Conservation (phyloP, 805 yeast genomes). For the Ogataea degrootiae region DNA sequence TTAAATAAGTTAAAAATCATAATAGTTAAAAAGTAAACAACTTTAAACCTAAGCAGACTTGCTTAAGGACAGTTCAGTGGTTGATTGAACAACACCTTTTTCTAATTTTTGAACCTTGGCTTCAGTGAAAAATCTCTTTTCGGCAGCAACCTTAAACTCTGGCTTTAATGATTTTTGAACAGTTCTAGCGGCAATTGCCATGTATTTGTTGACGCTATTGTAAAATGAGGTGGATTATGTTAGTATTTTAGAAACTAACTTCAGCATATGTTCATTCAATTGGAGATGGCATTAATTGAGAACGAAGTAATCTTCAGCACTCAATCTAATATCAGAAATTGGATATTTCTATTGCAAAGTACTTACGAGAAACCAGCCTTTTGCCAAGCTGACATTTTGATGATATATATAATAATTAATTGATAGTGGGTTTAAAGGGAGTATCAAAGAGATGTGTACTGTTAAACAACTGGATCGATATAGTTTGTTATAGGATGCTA, state of each 20-base stretch:
- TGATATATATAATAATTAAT: neutral
- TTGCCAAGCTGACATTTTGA: constrained; percentile 54
- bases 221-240: neutral
- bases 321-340: neutral
- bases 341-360: neutral
- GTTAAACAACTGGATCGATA: neutral
- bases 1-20: too few species aligned
- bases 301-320: neutral
- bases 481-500: too few species aligned
- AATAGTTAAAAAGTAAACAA: neutral
- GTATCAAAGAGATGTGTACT: neutral
- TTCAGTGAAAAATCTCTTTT: constrained; percentile 70
- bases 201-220: constrained; percentile 73
- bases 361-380: constrained; percentile 62
- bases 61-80: constrained; percentile 19
- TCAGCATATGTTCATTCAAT: neutral
- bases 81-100: constrained; percentile 49
- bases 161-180: constrained; percentile 86
- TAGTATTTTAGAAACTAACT: constrained; percentile 1
- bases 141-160: constrained; percentile 69
- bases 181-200: constrained; percentile 85
- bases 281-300: neutral
- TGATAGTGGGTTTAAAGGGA: neutral
- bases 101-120: constrained; percentile 66
- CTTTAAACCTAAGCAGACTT: constrained; percentile 11